Evolutionary conservation across 2,329 filamentous ascomycete genomes (phyloP).

Genomic region (Alternaria sp.): DNA sequence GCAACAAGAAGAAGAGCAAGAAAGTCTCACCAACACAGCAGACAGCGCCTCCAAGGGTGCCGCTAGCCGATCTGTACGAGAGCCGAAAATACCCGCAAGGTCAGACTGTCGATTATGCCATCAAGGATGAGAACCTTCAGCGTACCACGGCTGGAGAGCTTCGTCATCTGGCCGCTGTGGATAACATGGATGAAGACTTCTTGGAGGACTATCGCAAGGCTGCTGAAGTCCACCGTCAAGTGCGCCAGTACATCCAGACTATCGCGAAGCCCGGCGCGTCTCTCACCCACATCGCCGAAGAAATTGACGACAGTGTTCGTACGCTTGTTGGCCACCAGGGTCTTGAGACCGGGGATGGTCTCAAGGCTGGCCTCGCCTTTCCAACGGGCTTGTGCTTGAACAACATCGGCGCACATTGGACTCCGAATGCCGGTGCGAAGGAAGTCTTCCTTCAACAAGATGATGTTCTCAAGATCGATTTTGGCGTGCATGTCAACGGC

Average conservation of each 20-base stretch:
- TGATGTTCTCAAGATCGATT: conserved; percentile 78
- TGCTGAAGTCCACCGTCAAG: conserved; percentile 86
- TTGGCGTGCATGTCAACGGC: conserved; percentile 73
- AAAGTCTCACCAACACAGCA: conserved; percentile 64
- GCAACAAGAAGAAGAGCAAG: conserved; percentile 76
- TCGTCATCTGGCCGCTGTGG: conserved; percentile 66
- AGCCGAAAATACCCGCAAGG: conserved; percentile 74
- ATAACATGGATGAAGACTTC: conserved; percentile 78
- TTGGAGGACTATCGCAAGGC: conserved; percentile 80
- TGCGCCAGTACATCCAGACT: conserved; percentile 79
- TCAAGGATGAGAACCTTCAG: conserved; percentile 71
- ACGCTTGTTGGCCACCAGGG: conserved; percentile 76
- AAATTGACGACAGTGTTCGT: conserved; percentile 81
- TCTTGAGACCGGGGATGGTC: conserved; percentile 75
- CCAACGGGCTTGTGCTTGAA: conserved; percentile 83
- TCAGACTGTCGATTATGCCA: conserved; percentile 72
- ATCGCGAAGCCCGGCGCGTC: conserved; percentile 79
- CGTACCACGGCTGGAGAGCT: conserved; percentile 84
- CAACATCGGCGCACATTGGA: conserved; percentile 83
- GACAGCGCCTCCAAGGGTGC: conserved; percentile 74
- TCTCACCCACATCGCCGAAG: conserved; percentile 78
- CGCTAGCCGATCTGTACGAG: conserved; percentile 73
- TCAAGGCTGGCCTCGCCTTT: conserved; percentile 83
- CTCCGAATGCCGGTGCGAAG: conserved; percentile 84
- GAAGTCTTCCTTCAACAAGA: conserved; percentile 72